These are phyloP conservation scores for Alloascoidea africana DNA, from an alignment of 805 yeast genomes.

Conservation along the genomic window DNA sequence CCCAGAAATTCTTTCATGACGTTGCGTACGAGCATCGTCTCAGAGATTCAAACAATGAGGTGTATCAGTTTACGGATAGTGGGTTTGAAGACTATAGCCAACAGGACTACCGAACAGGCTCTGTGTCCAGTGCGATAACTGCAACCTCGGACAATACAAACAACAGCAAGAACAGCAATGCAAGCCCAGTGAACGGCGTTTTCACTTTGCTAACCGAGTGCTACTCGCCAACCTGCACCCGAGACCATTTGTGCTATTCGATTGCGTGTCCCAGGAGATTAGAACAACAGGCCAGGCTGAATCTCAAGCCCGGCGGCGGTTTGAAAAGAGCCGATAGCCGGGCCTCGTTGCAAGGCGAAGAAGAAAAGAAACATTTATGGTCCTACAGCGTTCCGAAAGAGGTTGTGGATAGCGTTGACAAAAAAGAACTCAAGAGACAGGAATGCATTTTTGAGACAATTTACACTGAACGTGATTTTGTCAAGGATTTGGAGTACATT, in stretches of 20 bases:
- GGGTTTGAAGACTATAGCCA: no score
- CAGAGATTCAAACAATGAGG: slow-evolving; percentile 76
- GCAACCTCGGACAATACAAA: not conserved
- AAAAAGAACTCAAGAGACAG: slow-evolving; percentile 80
- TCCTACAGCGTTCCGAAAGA: slow-evolving; percentile 78
- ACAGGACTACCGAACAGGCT: not conserved
- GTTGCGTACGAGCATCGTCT: slow-evolving; percentile 89
- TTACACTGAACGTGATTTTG: slow-evolving; percentile 89
- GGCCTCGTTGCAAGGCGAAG: slow-evolving; percentile 53
- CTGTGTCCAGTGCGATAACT: not conserved
- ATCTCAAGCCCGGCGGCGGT: slow-evolving; percentile 79
- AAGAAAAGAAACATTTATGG: slow-evolving; percentile 80
- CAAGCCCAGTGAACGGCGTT: slow-evolving; percentile 91
- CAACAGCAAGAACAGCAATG: not conserved
- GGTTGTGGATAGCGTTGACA: slow-evolving; percentile 63
- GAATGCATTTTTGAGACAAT: slow-evolving; percentile 90
- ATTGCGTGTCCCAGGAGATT: slow-evolving; percentile 92
- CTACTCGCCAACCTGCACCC: slow-evolving; percentile 91
- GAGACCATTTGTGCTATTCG: slow-evolving; percentile 79
- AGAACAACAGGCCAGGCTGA: slow-evolving; percentile 89
- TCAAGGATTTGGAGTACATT: slow-evolving; percentile 83
- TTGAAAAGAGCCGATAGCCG: slow-evolving; percentile 61
- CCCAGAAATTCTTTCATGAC: slow-evolving; percentile 89
- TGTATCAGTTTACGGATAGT: slow-evolving; percentile 66
- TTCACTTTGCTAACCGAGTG: slow-evolving; percentile 88